These are phyloP conservation scores for Collybiopsis confluens DNA, from an alignment of 768 basidiomycete genomes.

Conservation along the genomic window DNA sequence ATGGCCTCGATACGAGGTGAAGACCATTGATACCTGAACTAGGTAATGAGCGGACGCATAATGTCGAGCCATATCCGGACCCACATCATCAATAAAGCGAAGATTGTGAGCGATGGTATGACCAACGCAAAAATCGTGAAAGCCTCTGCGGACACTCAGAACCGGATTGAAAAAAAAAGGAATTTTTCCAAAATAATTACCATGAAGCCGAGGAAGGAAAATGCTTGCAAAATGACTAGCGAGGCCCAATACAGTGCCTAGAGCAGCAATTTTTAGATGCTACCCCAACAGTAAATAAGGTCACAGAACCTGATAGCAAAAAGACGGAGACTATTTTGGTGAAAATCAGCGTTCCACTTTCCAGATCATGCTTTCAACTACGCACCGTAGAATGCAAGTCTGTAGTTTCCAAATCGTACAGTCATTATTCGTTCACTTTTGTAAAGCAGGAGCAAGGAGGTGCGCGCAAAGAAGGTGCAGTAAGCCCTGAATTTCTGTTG, in stretches of 20 bases:
- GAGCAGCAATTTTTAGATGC: slow-evolving; percentile 7
- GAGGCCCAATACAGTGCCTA: slow-evolving; percentile 61
- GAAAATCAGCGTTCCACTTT: too few species aligned
- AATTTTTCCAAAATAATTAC: slow-evolving; percentile 38
- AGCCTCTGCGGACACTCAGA: slow-evolving; percentile 40
- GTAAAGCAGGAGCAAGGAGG: background rate
- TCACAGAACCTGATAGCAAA: slow-evolving; percentile 34
- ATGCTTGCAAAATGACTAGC: slow-evolving; percentile 61
- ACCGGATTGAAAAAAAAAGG: slow-evolving; percentile 4
- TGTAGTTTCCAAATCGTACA: slow-evolving; percentile 53
- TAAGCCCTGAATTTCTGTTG: background rate
- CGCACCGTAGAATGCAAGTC: slow-evolving; percentile 50
- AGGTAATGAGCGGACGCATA: background rate
- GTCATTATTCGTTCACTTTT: slow-evolving; percentile 50
- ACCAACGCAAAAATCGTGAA: slow-evolving; percentile 69
- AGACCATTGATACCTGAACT: slow-evolving; percentile 61
- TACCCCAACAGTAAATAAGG: background rate
- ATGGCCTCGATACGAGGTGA: slow-evolving; percentile 61
- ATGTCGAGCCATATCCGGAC: too few species aligned
- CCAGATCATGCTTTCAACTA: too few species aligned
- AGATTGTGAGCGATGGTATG: slow-evolving; percentile 61
- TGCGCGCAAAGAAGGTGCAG: background rate
- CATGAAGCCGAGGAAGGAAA: slow-evolving; percentile 62
- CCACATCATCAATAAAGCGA: slow-evolving; percentile 57
- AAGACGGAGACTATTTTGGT: slow-evolving; percentile 38